Evolutionary conservation across 2,329 filamentous ascomycete genomes (phyloP).

Genomic region (Zymoseptoria passerinii): DNA sequence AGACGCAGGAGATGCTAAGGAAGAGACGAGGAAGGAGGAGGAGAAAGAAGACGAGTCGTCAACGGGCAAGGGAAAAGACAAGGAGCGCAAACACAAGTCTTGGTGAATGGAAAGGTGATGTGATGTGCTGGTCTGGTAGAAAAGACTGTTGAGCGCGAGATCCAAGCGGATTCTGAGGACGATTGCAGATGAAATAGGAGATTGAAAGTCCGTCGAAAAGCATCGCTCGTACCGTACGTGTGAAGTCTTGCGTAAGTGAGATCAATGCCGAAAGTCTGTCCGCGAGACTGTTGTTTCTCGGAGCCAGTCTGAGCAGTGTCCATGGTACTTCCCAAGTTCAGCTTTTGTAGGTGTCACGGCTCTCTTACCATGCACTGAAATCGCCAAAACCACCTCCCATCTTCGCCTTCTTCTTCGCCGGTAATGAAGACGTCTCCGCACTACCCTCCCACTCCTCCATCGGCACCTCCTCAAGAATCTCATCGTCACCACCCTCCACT

Average conservation of each 20-base stretch:
- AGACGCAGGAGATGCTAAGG: not conserved
- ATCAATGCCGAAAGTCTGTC: not conserved
- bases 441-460: slow-evolving; percentile 53
- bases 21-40: not conserved
- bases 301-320: not conserved
- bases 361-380: slow-evolving; percentile 74
- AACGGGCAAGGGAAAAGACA: not conserved
- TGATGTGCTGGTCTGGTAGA: no score
- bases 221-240: no score
- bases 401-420: slow-evolving; percentile 61
- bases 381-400: slow-evolving; percentile 71
- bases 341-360: not conserved
- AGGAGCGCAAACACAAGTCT: not conserved
- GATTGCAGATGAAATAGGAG: no score
- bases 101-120: not conserved
- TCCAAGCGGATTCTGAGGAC: no score
- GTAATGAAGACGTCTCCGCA: slow-evolving; percentile 47
- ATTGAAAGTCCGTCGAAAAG: no score
- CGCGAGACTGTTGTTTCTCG: not conserved
- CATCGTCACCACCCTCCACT: slow-evolving; percentile 41
- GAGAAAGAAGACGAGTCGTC: not conserved
- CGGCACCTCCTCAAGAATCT: slow-evolving; percentile 33
- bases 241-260: not conserved
- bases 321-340: not conserved
- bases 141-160: no score